phyloP scores from a whole-genome alignment of 805 yeast genomes.

The Yamadazyma akitaensis region DNA sequence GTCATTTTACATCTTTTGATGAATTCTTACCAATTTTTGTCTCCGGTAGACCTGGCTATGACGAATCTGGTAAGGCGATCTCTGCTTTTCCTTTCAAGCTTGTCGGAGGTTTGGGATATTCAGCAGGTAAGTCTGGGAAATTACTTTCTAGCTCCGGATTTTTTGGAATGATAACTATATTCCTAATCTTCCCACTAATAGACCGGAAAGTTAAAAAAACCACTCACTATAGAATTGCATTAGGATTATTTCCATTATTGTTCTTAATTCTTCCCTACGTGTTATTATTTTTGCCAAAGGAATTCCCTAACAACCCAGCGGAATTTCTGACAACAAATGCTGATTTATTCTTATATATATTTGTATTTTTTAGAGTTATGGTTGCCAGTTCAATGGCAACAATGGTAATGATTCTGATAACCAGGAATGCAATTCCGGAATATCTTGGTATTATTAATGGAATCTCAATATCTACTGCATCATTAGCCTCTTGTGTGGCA shows the following conservation, averaged over 20 bases:
- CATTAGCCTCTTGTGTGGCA: slow-evolving; percentile 53
- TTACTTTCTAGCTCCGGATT: slow-evolving; percentile 36
- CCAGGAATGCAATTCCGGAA: slow-evolving; percentile 48
- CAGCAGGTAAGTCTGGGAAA: slow-evolving; percentile 27
- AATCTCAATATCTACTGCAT: slow-evolving; percentile 47
- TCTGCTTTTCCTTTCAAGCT: slow-evolving; percentile 29
- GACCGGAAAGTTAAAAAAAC: slow-evolving; percentile 37
- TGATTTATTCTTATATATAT: slow-evolving; percentile 23
- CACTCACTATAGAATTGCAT: slow-evolving; percentile 38
- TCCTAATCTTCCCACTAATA: slow-evolving; percentile 36
- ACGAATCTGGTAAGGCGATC: slow-evolving; percentile 10
- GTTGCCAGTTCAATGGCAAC: slow-evolving; percentile 49
- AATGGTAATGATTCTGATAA: slow-evolving; percentile 48
- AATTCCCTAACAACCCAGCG: slow-evolving; percentile 28
- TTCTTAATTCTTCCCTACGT: slow-evolving; percentile 47
- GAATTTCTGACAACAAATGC: slow-evolving; percentile 19
- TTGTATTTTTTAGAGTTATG: slow-evolving; percentile 23
- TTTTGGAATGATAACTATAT: slow-evolving; percentile 36
- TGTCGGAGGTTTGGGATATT: slow-evolving; percentile 33
- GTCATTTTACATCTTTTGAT: slow-evolving; percentile 46
- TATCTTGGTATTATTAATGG: slow-evolving; percentile 59
- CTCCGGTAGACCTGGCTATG: slow-evolving; percentile 24
- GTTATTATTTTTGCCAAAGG: slow-evolving; percentile 40
- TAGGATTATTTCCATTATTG: slow-evolving; percentile 41
- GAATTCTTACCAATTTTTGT: slow-evolving; percentile 55